Evolutionary conservation across 805 yeast species (phyloP).

Genomic region (Candida taoyuanica): DNA sequence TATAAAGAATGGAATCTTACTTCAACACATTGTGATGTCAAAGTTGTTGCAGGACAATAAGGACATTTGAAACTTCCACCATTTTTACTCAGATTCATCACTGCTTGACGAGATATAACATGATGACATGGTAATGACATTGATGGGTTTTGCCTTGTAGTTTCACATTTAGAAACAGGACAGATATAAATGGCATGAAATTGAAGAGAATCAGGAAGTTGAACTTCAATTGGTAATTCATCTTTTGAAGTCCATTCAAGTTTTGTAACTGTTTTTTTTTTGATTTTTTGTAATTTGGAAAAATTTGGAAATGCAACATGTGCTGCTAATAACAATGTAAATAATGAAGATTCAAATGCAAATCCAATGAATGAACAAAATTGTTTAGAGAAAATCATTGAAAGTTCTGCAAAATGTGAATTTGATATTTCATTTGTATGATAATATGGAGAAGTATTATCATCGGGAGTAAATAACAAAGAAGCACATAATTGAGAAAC

Average conservation of each 20-base stretch:
- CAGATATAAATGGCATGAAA: conserved; percentile 68
- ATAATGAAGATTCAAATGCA: conserved; percentile 50
- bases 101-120: conserved; percentile 50
- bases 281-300: conserved; percentile 43
- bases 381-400: conserved; percentile 39
- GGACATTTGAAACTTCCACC: conserved; percentile 61
- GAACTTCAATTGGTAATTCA: conserved; percentile 61
- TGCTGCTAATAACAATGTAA: conserved; percentile 46
- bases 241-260: conserved; percentile 52
- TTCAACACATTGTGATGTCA: conserved; percentile 37
- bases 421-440: conserved; percentile 20
- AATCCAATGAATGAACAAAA: conserved; percentile 46
- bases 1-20: conserved; percentile 35
- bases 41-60: conserved; percentile 55
- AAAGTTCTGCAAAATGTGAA: conserved; percentile 28
- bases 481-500: conserved; percentile 43
- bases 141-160: conserved; percentile 52
- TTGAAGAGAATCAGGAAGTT: conserved; percentile 46
- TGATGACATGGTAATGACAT: conserved; percentile 61
- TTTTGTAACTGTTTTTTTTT: conserved; percentile 33
- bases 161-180: conserved; percentile 66
- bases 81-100: conserved; percentile 40
- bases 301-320: conserved; percentile 49
- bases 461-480: conserved; percentile 21
- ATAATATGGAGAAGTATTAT: conserved; percentile 23